These are phyloP conservation scores for Geosmithia flava DNA, from an alignment of 2,329 filamentous ascomycete genomes.

Conservation along the genomic window DNA sequence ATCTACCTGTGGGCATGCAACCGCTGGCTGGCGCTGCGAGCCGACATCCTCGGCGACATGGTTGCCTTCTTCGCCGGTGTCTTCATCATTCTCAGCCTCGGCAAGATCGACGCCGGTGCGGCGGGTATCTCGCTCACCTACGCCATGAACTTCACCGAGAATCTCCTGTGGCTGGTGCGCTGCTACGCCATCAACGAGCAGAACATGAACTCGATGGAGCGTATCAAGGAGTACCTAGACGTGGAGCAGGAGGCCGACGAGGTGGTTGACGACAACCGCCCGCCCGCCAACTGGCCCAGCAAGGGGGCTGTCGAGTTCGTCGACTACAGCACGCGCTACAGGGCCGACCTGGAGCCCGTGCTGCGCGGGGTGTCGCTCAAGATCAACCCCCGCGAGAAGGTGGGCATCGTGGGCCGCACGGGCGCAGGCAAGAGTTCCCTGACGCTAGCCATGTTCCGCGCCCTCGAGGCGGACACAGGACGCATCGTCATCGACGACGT, in stretches of 20 bases:
- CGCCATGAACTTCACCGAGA: slow-evolving; percentile 93
- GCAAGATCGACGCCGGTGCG: slow-evolving; percentile 75
- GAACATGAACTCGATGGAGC: slow-evolving; percentile 98
- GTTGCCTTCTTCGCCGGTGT: slow-evolving; percentile 89
- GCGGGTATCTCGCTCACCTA: slow-evolving; percentile 92
- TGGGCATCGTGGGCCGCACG: slow-evolving; percentile 20
- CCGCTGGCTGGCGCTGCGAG: slow-evolving; percentile 88
- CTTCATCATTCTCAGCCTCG: slow-evolving; percentile 77
- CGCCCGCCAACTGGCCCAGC: slow-evolving; percentile 71
- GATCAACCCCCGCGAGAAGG: slow-evolving; percentile 73
- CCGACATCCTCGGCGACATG: slow-evolving; percentile 79
- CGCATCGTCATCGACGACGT: slow-evolving; percentile 83
- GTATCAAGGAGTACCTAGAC: slow-evolving; percentile 93
- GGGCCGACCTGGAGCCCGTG: slow-evolving; percentile 76
- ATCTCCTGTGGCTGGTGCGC: slow-evolving; percentile 90
- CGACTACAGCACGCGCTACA: slow-evolving; percentile 80
- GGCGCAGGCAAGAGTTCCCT: slow-evolving; percentile 28
- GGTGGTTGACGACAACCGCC: slow-evolving; percentile 66
- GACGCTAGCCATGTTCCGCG: slow-evolving; percentile 84
- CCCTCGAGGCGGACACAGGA: slow-evolving; percentile 80
- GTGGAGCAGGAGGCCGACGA: slow-evolving; percentile 84
- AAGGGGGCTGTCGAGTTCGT: slow-evolving; percentile 80
- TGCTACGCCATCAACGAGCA: slow-evolving; percentile 93
- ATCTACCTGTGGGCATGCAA: slow-evolving; percentile 96
- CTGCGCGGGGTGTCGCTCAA: slow-evolving; percentile 76